Evolutionary conservation across 2,329 filamentous ascomycete species (phyloP), one percentile per base, ranked within the genome.

Genomic region (Celoporthe dispersa): DNA sequence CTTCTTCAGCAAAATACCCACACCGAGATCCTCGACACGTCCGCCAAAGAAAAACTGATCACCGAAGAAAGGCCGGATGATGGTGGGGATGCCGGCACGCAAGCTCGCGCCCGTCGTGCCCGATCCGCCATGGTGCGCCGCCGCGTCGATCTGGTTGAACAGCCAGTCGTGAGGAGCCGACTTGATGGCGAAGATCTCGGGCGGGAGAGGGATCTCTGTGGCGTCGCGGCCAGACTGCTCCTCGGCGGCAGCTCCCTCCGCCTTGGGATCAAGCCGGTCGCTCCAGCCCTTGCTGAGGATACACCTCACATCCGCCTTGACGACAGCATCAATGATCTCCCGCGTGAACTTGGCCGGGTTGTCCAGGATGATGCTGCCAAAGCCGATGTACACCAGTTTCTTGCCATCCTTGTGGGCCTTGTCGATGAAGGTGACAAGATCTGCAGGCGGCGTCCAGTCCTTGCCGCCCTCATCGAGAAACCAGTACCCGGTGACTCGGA

Each of bases 211-310:
- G 69, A 94, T 87, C 75, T 93, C 90, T 0, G 87, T 83, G 72
- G 90, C 8, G 31, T 37, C 59, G 28, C 86, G 83, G 44, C 37
- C 41, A 7, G 66, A n/a, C 64, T 69, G 64, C 25, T 60, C 64
- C 28, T 62, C 64, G 25, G 55, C 33, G 8, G 60, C 63, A 44
- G 12, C 62, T 19, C 28, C 37, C 41, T 48, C 62, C 1, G 39
- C 62, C 44, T 67, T 69, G 19, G 69, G 44, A 57, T 72, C 71
- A 4, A 84, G 75, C 33, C 95, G 91, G 78, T 98, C 95, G 1
- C 94, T 98, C 96, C 96, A 99, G 39, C 96, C 96, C 79, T 98
- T 98, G 60, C 94, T 97, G 12, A 99, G 83, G 71, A 99, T 94
- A 79, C 96, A 98, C 72, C 95, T 91, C 6, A 99, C 94, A 75